phyloP scores from a whole-genome alignment of 2,329 filamentous ascomycete species.

The Fusarium scirpi region DNA sequence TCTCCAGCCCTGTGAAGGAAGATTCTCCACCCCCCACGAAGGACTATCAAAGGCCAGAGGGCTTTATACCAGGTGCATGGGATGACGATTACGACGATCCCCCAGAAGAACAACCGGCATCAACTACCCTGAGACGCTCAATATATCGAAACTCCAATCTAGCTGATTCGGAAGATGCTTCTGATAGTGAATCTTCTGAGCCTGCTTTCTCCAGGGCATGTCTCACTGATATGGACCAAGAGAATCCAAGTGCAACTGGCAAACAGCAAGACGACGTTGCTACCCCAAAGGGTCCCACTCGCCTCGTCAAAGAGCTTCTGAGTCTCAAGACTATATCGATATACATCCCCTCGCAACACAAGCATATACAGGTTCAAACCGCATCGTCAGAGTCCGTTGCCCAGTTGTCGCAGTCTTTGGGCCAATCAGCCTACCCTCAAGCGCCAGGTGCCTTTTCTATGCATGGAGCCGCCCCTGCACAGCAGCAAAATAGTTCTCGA shows the following conservation, averaged over 20 bases:
- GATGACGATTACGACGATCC: slow-evolving; percentile 53
- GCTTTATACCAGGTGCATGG: slow-evolving; percentile 66
- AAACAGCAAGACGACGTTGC: slow-evolving; percentile 55
- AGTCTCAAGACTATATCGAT: slow-evolving; percentile 64
- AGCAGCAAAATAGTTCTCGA: slow-evolving; percentile 8
- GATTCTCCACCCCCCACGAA: neutral
- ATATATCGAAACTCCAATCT: slow-evolving; percentile 17
- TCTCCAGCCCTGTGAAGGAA: slow-evolving; percentile 8
- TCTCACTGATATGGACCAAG: slow-evolving; percentile 32
- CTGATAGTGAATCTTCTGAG: slow-evolving; percentile 47
- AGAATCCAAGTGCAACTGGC: slow-evolving; percentile 15
- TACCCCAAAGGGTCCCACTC: slow-evolving; percentile 65
- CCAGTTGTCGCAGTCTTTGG: slow-evolving; percentile 50
- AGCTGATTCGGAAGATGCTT: slow-evolving; percentile 14
- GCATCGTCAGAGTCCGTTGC: slow-evolving; percentile 46
- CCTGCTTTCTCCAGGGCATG: slow-evolving; percentile 47
- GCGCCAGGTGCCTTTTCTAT: slow-evolving; percentile 73
- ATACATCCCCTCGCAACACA: slow-evolving; percentile 65
- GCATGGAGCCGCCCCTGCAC: slow-evolving; percentile 44
- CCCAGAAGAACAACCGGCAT: slow-evolving; percentile 18
- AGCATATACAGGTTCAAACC: slow-evolving; percentile 56
- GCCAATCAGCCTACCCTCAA: slow-evolving; percentile 60
- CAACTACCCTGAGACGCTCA: slow-evolving; percentile 14
- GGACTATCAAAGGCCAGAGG: slow-evolving; percentile 18
- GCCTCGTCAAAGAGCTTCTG: slow-evolving; percentile 68